Conservation (phyloP, 257 asterid species). For the Salvia splendens region DNA sequence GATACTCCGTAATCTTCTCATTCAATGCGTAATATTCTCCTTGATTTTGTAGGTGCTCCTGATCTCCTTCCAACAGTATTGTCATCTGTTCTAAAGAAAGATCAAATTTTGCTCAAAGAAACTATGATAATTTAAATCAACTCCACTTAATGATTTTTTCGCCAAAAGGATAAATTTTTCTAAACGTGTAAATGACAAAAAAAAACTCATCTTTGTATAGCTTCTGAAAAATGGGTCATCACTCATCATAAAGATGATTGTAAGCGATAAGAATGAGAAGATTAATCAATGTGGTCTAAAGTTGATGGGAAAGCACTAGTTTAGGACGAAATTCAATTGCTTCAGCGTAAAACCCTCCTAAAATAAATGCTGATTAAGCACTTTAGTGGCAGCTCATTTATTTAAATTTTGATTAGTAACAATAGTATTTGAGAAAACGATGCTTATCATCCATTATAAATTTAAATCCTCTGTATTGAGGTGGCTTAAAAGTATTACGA, state of each 20-base stretch:
- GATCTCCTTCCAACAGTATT: too few relatives aligned
- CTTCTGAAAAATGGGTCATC: slow-evolving; percentile 30
- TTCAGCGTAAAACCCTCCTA: slow-evolving; percentile 64
- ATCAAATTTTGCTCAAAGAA: slow-evolving; percentile 10
- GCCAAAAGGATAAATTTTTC: background rate
- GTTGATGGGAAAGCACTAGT: slow-evolving; percentile 40
- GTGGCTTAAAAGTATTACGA: background rate
- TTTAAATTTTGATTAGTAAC: slow-evolving; percentile 35
- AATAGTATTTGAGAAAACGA: slow-evolving; percentile 29
- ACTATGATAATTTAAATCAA: slow-evolving; percentile 12
- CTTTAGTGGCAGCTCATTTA: slow-evolving; percentile 43
- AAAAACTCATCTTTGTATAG: slow-evolving; percentile 9
- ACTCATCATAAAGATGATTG: slow-evolving; percentile 27
- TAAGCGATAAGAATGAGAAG: slow-evolving; percentile 23
- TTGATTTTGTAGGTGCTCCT: too few relatives aligned
- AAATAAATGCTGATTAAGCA: slow-evolving; percentile 32
- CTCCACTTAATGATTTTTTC: background rate
- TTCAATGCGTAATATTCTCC: too few relatives aligned
- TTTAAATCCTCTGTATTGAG: too few relatives aligned
- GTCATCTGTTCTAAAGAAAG: background rate
- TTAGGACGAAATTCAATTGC: slow-evolving; percentile 54
- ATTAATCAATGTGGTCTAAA: slow-evolving; percentile 22
- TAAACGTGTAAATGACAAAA: slow-evolving; percentile 19
- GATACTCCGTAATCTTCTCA: too few relatives aligned
- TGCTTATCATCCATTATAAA: background rate